phyloP scores from a whole-genome alignment of 2,329 filamentous ascomycete genomes.

The Cladophialophora bantiana region DNA sequence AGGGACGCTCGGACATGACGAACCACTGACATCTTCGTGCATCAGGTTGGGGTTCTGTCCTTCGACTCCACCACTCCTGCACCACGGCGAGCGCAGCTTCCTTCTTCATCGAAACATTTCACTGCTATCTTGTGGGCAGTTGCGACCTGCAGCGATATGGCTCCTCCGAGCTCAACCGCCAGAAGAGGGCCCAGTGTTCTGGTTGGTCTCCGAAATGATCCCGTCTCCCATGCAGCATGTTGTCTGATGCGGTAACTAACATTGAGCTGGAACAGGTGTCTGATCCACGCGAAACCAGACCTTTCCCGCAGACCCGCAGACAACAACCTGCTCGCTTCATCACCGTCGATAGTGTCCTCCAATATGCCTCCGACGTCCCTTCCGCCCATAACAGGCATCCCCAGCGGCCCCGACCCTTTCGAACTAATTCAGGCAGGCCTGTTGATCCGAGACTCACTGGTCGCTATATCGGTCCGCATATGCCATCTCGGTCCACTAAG shows the following conservation, averaged over 20 bases:
- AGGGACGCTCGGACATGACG: constrained; percentile 1
- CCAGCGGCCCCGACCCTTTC: constrained; percentile 55
- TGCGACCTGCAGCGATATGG: constrained; percentile 19
- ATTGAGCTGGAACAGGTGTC: constrained; percentile 32
- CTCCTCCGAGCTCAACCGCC: constrained; percentile 38
- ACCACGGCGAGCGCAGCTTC: background rate
- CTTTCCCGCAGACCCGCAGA: constrained; percentile 43
- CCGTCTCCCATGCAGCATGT: constrained; percentile 29
- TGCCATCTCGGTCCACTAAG: constrained; percentile 89
- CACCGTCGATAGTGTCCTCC: constrained; percentile 90
- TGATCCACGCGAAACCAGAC: constrained; percentile 39
- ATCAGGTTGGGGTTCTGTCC: background rate
- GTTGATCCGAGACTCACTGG: constrained; percentile 63
- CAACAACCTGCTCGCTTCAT: constrained; percentile 73
- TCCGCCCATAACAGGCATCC: constrained; percentile 86
- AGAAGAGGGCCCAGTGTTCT: constrained; percentile 69
- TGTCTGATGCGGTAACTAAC: constrained; percentile 20
- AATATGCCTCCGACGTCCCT: constrained; percentile 92
- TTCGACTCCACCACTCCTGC: background rate
- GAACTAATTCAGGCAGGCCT: constrained; percentile 47
- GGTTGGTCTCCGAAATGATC: constrained; percentile 47
- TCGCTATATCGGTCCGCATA: constrained; percentile 62
- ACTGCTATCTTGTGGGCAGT: background rate
- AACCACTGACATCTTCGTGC: background rate
- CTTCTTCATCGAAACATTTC: background rate